Percentiles rank a stretch among this genome's conserved stretches.
These are phyloP conservation scores for Protomyces pachydermus DNA, from an alignment of 1,139 yeast species.

Conservation along the genomic window DNA sequence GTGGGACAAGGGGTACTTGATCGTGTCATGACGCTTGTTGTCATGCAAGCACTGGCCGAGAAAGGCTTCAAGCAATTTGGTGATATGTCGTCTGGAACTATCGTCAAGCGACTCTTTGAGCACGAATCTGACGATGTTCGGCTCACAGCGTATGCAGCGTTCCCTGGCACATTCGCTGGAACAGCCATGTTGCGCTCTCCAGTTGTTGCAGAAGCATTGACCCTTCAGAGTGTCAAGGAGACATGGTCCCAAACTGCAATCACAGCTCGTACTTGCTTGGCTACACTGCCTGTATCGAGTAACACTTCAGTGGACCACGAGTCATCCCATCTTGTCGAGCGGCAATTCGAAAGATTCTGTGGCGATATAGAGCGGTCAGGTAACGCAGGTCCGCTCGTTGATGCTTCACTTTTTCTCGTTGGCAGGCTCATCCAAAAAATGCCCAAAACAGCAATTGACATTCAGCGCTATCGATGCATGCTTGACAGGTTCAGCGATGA, in stretches of 20 bases:
- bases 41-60: constrained; percentile 12
- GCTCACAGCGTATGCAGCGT: not conserved
- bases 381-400: not conserved
- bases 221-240: not conserved
- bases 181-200: not conserved
- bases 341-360: not conserved
- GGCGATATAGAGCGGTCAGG: not conserved
- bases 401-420: constrained; percentile 3
- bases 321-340: not conserved
- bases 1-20: not conserved
- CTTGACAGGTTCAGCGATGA: not conserved
- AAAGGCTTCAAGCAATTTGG: constrained; percentile 3
- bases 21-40: constrained; percentile 10
- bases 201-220: not conserved
- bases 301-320: not conserved
- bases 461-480: not conserved
- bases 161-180: not conserved
- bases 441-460: not conserved
- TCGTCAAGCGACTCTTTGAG: constrained; percentile 1
- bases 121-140: constrained; percentile 8
- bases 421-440: not conserved
- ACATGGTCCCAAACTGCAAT: constrained; percentile 6
- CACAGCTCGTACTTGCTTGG: constrained; percentile 4
- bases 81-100: not conserved
- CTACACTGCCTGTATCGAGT: not conserved